Percentiles rank a stretch among this genome's conserved stretches.
Conservation (phyloP, 2,329 filamentous ascomycete species). For the Nothophaeocryptopus gaeumannii region DNA sequence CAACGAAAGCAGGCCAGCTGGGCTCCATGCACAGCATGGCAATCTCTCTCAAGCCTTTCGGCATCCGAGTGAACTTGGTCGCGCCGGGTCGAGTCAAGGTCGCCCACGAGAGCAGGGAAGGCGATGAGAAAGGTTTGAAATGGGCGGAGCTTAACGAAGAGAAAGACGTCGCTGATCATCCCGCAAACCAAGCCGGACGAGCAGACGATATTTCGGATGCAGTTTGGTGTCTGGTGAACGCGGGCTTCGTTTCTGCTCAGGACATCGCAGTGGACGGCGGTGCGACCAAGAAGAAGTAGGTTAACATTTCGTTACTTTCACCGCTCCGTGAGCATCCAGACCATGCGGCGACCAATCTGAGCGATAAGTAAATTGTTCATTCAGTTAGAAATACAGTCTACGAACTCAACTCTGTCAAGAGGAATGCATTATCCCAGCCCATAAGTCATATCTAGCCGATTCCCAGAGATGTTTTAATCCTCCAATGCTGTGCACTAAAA, state of each 20-base stretch:
- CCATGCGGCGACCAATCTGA: no score
- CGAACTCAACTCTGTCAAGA: no score
- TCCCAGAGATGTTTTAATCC: no score
- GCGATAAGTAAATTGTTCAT: no score
- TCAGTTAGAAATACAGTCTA: no score
- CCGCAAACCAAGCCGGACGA: constrained; percentile 49
- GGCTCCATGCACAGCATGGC: constrained; percentile 51
- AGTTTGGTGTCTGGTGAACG: constrained; percentile 40
- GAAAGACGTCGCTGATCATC: constrained; percentile 48
- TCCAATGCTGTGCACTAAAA: no score
- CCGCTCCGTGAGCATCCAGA: no score
- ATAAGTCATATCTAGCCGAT: no score
- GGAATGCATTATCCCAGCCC: no score
- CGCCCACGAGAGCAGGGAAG: constrained; percentile 40
- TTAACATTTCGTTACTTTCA: no score
- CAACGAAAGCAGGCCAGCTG: constrained; percentile 49
- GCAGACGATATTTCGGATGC: constrained; percentile 46
- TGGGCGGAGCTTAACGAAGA: constrained; percentile 44
- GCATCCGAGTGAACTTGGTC: constrained; percentile 48
- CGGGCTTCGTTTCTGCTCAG: constrained; percentile 44
- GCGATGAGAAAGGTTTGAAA: constrained; percentile 38
- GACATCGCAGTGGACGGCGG: constrained; percentile 46
- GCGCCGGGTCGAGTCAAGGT: constrained; percentile 53
- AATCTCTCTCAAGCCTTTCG: constrained; percentile 40
- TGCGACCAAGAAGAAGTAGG: constrained; percentile 38